Percentiles rank a stretch among this genome's conserved stretches.
Evolutionary conservation across 768 basidiomycete genomes (phyloP).

Genomic region (Boletus reticulatus): DNA sequence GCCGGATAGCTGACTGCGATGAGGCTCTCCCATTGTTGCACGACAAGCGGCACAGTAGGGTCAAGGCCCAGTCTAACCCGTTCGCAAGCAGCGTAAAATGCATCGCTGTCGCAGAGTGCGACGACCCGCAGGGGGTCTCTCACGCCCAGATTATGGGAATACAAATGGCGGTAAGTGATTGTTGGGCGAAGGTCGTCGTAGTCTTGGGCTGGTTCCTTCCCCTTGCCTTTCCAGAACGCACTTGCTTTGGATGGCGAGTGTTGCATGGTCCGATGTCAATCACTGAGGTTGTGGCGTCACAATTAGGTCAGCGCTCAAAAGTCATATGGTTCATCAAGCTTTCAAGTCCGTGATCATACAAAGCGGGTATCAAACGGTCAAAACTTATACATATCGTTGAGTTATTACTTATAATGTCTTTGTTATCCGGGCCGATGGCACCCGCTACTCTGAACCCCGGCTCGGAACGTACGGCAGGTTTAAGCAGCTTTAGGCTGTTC

Average conservation of each 20-base stretch:
- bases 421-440: too few relatives aligned
- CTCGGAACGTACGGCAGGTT: too few relatives aligned
- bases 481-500: too few relatives aligned
- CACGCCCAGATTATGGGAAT: conserved; percentile 64
- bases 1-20: conserved; percentile 98
- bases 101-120: conserved; percentile 89
- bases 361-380: too few relatives aligned
- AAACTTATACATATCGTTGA: too few relatives aligned
- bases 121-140: conserved; percentile 80
- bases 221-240: conserved; percentile 55
- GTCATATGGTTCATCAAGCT: too few relatives aligned
- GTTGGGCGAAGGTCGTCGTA: conserved; percentile 61
- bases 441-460: too few relatives aligned
- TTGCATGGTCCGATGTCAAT: background rate
- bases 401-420: too few relatives aligned
- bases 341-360: too few relatives aligned
- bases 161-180: conserved; percentile 79
- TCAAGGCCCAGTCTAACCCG: conserved; percentile 72
- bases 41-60: conserved; percentile 67
- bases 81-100: conserved; percentile 84
- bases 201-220: conserved; percentile 41
- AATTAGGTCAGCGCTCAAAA: too few relatives aligned
- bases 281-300: too few relatives aligned
- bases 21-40: conserved; percentile 82
- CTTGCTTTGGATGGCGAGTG: conserved; percentile 9